Base-by-base conservation (phyloP, 2,329 filamentous ascomycete genomes). In the Cordyceps cicadae region DNA sequence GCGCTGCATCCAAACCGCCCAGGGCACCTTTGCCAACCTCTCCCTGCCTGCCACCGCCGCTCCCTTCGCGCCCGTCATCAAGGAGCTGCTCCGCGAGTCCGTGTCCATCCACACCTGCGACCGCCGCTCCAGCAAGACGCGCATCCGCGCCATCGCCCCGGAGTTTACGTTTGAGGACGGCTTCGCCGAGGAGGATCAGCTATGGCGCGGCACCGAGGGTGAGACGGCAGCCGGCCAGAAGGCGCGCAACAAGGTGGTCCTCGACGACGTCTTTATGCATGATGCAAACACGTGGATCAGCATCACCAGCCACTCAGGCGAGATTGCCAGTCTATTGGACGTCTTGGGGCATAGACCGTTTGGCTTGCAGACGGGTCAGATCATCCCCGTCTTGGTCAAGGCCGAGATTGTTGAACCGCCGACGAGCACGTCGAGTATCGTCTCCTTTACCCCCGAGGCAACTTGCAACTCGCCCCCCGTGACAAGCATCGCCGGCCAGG, bases 81-180 rank as follows among this genome's bases (percentile, higher is more conserved):
- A 88, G 71, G 87, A 89, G 66, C 69, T 80, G 41, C 75, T 89
- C 64, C 79, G 87, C 34, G 87, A 90, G 70, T 81, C 82, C 2
- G 82, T 89, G 60, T 84, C 81, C 59, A 81, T 85, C 48, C 87
- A 89, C 68, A 88, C 86, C 0, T 90, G 87, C 69, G 85, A 90
- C 71, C 78, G 81, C 34, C 78, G 87, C 11, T 81, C 79, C 24
- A 80, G 72, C 65, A 81, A 77, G 66, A 76, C 79, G 0, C 77
- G 78, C 62, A 85, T 89, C 63, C 71, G 73, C 17, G 63, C 72
- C 3, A 74, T 77, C 4, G 83, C 84, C 54, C 84, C 84, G 0
- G 68, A 65, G 1, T 86, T 80, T 67, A 66, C 65, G 5, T 82
- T 89, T 54, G 87, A 89, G 70, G 69, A 72, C 1, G 83, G 82